Evolutionary conservation across 306 rosid genomes (phyloP).

Genomic region (Begonia loranthoides): DNA sequence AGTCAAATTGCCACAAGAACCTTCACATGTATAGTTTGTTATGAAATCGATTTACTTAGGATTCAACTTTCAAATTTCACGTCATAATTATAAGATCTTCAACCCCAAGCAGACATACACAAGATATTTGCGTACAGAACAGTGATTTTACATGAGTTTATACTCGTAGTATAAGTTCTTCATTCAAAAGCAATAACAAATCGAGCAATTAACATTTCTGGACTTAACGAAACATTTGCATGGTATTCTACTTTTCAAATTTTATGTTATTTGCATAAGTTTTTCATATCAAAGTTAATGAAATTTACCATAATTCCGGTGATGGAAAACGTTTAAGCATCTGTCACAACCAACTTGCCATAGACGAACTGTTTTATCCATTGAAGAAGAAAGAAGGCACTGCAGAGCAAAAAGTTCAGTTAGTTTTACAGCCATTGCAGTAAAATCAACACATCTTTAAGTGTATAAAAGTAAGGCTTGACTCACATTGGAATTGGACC

Average conservation of each 20-base stretch:
- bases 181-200: background rate
- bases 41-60: no score
- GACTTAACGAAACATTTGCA: no score
- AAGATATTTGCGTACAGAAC: no score
- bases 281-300: no score
- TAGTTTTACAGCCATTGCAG: no score
- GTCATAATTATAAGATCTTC: no score
- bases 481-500: conserved; percentile 87
- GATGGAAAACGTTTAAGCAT: conserved; percentile 47
- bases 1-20: background rate
- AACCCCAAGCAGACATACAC: no score
- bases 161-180: background rate
- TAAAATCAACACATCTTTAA: no score
- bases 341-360: conserved; percentile 58
- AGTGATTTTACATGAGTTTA: background rate
- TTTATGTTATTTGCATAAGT: no score
- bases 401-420: conserved; percentile 21
- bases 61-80: no score
- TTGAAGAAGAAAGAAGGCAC: conserved; percentile 80
- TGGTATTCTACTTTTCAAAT: no score
- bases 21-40: no score
- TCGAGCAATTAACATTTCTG: background rate
- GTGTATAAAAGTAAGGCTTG: background rate
- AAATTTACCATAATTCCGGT: conserved; percentile 59
- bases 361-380: conserved; percentile 79